phyloP scores from a whole-genome alignment of 2,329 filamentous ascomycete species.

The Alternaria rosae region DNA sequence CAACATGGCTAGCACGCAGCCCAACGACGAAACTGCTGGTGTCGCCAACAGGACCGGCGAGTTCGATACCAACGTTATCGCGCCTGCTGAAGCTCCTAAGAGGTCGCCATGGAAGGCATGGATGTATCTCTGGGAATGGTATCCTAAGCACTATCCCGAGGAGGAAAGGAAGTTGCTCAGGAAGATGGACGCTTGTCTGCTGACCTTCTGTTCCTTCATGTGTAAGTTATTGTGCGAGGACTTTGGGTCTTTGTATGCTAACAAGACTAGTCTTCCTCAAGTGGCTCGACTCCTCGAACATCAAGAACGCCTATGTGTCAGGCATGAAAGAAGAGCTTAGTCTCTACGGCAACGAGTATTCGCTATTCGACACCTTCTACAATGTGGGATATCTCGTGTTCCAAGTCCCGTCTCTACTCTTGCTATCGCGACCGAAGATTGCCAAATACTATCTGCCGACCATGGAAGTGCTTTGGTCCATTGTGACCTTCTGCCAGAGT shows the following conservation, averaged over 20 bases:
- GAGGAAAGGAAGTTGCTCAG: constrained; percentile 45
- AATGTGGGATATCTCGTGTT: constrained; percentile 52
- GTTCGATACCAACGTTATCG: constrained; percentile 39
- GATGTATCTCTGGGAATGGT: constrained; percentile 52
- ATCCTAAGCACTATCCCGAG: constrained; percentile 45
- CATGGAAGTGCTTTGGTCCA: constrained; percentile 52
- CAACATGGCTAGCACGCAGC: constrained; percentile 29
- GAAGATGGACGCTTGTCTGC: constrained; percentile 47
- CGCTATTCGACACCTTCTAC: constrained; percentile 55
- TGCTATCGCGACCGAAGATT: constrained; percentile 49
- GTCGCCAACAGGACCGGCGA: constrained; percentile 30
- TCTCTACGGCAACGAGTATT: constrained; percentile 66
- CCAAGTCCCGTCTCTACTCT: constrained; percentile 48
- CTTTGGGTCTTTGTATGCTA: neutral
- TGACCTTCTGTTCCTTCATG: constrained; percentile 50
- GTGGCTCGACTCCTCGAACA: constrained; percentile 49
- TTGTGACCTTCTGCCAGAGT: constrained; percentile 51
- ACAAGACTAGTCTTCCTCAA: constrained; percentile 46
- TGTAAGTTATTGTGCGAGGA: constrained; percentile 29
- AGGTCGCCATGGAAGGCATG: constrained; percentile 49
- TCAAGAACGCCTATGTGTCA: constrained; percentile 56
- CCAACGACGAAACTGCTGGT: constrained; percentile 28
- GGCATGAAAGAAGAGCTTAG: constrained; percentile 44
- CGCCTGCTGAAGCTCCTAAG: constrained; percentile 44
- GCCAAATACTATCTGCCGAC: constrained; percentile 49